phyloP scores from a whole-genome alignment of 2,329 filamentous ascomycete genomes.

The Penicillium psychrosexuale region DNA sequence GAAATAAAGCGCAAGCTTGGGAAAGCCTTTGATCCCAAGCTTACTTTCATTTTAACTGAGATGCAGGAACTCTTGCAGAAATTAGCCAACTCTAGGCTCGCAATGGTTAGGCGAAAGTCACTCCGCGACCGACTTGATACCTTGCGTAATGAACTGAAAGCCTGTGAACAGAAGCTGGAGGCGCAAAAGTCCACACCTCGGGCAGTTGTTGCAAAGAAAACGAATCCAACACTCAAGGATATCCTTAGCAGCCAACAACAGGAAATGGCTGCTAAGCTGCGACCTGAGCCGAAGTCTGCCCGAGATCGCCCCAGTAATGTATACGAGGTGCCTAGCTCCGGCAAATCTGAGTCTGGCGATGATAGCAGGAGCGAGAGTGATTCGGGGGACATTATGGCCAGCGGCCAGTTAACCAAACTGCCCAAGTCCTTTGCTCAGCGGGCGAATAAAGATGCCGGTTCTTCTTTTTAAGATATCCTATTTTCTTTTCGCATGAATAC shows the following conservation, averaged over 20 bases:
- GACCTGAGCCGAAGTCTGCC: not conserved
- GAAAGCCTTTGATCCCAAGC: not conserved
- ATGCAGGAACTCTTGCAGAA: not conserved
- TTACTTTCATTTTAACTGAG: not conserved
- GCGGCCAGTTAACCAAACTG: not conserved
- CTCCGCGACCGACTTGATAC: not conserved
- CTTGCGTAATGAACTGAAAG: not conserved
- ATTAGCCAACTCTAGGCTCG: not conserved
- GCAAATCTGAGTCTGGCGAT: not conserved
- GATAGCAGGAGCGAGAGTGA: not conserved
- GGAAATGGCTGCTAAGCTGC: not conserved
- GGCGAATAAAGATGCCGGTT: not conserved
- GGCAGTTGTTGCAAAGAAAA: not conserved
- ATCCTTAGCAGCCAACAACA: not conserved
- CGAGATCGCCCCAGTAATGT: not conserved
- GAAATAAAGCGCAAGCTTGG: not conserved
- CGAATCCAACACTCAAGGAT: not conserved
- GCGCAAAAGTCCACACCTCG: not conserved
- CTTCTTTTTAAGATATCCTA: slow-evolving; percentile 1
- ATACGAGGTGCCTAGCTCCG: slow-evolving; percentile 3
- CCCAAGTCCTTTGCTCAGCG: not conserved
- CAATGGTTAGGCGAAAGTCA: not conserved
- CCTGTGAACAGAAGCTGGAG: not conserved
- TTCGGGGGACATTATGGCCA: slow-evolving; percentile 5
- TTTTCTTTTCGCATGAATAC: not conserved